Evolutionary conservation across 192 early-diverging fungal genomes (phyloP).

Genomic region (Backusella liffmaniae): DNA sequence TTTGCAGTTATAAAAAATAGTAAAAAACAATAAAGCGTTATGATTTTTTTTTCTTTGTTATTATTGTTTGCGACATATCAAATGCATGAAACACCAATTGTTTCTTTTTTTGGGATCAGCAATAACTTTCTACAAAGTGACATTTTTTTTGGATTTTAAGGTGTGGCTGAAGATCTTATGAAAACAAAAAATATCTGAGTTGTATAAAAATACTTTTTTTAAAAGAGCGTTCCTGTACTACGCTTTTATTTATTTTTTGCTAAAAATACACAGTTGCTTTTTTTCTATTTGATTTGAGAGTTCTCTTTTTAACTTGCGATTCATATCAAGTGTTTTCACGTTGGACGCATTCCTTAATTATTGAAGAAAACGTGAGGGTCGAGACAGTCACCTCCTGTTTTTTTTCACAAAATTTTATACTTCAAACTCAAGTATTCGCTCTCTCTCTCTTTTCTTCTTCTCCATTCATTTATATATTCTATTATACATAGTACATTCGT

Average conservation of each 20-base stretch:
- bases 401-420: background rate
- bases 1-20: background rate
- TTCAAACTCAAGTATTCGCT: background rate
- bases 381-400: slow-evolving; percentile 1
- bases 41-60: background rate
- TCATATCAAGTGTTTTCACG: background rate
- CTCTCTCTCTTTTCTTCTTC: background rate
- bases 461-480: background rate
- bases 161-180: background rate
- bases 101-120: background rate
- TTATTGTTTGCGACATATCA: background rate
- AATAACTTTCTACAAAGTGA: slow-evolving; percentile 3
- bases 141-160: background rate
- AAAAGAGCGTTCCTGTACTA: background rate
- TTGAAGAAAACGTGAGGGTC: background rate
- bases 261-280: background rate
- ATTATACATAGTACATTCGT: background rate
- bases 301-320: background rate
- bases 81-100: background rate
- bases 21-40: background rate
- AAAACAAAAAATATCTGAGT: background rate
- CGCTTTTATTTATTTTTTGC: background rate
- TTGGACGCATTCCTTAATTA: background rate
- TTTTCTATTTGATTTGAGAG: background rate
- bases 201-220: background rate